Base-by-base conservation (phyloP, 768 basidiomycete species). In the Boletus eberwhitei region DNA sequence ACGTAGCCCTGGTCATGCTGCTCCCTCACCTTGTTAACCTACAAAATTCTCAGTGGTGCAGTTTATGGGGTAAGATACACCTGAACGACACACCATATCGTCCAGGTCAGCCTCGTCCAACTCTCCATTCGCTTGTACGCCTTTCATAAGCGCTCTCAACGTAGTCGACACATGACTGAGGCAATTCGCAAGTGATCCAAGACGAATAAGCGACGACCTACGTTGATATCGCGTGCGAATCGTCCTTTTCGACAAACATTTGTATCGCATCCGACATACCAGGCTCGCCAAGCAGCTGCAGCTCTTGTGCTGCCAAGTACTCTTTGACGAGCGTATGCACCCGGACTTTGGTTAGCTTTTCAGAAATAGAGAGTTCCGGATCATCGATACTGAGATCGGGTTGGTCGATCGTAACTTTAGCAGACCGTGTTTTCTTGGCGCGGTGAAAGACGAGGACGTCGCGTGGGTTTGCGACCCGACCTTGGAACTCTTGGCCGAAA, bases 161-260 rank as follows among this genome's bases (percentile, higher is more conserved):
- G 82, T 77, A 38, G 71, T 74, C 31, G 65, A 71, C 11, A 93
- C 90, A 70, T 92, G 90, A 41, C 90, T 92, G 50, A 29, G n/a
- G 48, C 1, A 17, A 34, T 50, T 17, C 21, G 24, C 34, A 26
- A 37, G 39, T 26, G 26, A 24, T 34, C 31, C 37, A 39, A 6
- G 39, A 31, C 48, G 19, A 34, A 22, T 4, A 32, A 17, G 6
- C 34, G 24, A n/a, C 14, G 5, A 81, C 88, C 60, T 59, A 94
- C 93, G 76, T 81, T 59, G 86, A 82, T 66, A 99, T 96, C 9
- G 96, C 93, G 75, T 94, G 90, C 29, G 83, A 85, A 70, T 97
- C 94, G 65, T 98, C 96, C 78, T 99, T 99, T 71, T 98, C 95
- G 55, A 99, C 95, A 72, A 90, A 98, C 71, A 87, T 80, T 75